Evolutionary conservation across 768 basidiomycete species (phyloP).

Genomic region (Candolleomyces efflorescens): DNA sequence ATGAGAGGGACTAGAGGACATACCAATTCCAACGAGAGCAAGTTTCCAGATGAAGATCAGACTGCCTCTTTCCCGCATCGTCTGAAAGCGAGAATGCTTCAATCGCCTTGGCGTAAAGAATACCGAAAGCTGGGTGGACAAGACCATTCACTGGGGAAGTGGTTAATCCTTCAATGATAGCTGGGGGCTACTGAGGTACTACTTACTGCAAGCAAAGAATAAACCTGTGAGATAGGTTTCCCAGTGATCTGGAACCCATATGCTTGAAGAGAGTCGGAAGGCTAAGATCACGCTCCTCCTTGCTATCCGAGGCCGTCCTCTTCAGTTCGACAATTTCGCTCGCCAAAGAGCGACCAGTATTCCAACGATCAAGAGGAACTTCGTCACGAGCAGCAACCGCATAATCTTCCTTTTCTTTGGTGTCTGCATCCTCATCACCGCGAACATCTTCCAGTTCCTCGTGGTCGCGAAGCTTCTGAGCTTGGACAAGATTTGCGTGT

Average conservation of each 20-base stretch:
- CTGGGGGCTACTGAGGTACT: too few relatives aligned
- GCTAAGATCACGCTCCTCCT: constrained; percentile 27
- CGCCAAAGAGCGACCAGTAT: constrained; percentile 51
- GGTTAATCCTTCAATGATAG: too few relatives aligned
- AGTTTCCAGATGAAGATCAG: constrained; percentile 63
- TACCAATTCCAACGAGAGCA: constrained; percentile 61
- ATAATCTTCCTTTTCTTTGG: constrained; percentile 31
- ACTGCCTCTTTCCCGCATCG: constrained; percentile 36
- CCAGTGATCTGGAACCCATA: constrained; percentile 56
- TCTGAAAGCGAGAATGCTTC: constrained; percentile 38
- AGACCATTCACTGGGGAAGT: constrained; percentile 39
- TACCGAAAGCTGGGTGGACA: constrained; percentile 56
- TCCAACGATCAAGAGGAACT: constrained; percentile 42
- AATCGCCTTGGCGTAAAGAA: constrained; percentile 54
- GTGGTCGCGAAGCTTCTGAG: constrained; percentile 40
- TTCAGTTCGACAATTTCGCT: constrained; percentile 45
- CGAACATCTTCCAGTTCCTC: background rate
- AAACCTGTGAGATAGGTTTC: constrained; percentile 49
- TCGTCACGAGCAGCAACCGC: constrained; percentile 28
- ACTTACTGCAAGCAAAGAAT: constrained; percentile 34
- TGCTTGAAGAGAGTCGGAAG: constrained; percentile 56
- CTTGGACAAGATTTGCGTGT: constrained; percentile 62
- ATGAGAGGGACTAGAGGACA: too few relatives aligned
- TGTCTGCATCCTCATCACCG: constrained; percentile 9
- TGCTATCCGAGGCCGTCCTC: constrained; percentile 24